These are phyloP conservation scores for Alternaria sp. DNA, from an alignment of 2,329 filamentous ascomycete species.

Conservation along the genomic window DNA sequence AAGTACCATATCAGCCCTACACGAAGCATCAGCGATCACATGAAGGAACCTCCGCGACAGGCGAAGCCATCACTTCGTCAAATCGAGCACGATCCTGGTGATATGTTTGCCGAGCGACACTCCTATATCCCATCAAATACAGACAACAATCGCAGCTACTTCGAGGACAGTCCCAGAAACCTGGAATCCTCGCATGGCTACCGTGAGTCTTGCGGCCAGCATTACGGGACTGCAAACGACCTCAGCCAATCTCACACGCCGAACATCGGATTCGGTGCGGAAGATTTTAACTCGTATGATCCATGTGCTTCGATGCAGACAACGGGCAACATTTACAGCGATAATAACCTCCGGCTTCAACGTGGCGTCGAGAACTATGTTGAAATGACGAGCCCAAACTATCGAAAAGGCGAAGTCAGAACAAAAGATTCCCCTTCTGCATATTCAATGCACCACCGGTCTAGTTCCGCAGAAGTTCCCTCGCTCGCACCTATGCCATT, in stretches of 20 bases:
- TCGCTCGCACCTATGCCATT: slow-evolving; percentile 15
- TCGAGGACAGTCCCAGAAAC: background rate
- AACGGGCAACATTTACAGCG: slow-evolving; percentile 12
- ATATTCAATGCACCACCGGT: slow-evolving; percentile 23
- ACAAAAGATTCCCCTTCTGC: background rate
- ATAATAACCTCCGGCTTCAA: slow-evolving; percentile 16
- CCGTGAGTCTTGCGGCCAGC: slow-evolving; percentile 5
- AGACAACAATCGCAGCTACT: background rate
- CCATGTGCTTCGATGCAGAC: slow-evolving; percentile 5
- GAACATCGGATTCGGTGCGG: slow-evolving; percentile 10
- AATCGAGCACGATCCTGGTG: background rate
- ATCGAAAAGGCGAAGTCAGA: slow-evolving; percentile 1
- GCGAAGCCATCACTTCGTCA: slow-evolving; percentile 10
- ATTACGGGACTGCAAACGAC: slow-evolving; percentile 25
- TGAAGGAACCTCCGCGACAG: slow-evolving; percentile 19
- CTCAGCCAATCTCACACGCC: slow-evolving; percentile 20
- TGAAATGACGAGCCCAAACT: slow-evolving; percentile 19
- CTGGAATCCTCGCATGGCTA: slow-evolving; percentile 11
- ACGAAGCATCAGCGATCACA: slow-evolving; percentile 13
- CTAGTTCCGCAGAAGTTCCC: slow-evolving; percentile 9
- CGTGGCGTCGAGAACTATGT: slow-evolving; percentile 22
- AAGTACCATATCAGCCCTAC: background rate
- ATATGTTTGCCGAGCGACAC: slow-evolving; percentile 2
- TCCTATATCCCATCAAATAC: background rate
- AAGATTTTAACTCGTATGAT: slow-evolving; percentile 13